These are phyloP conservation scores for Coprinopsis cinerea DNA, from an alignment of 768 basidiomycete genomes.

Conservation along the genomic window DNA sequence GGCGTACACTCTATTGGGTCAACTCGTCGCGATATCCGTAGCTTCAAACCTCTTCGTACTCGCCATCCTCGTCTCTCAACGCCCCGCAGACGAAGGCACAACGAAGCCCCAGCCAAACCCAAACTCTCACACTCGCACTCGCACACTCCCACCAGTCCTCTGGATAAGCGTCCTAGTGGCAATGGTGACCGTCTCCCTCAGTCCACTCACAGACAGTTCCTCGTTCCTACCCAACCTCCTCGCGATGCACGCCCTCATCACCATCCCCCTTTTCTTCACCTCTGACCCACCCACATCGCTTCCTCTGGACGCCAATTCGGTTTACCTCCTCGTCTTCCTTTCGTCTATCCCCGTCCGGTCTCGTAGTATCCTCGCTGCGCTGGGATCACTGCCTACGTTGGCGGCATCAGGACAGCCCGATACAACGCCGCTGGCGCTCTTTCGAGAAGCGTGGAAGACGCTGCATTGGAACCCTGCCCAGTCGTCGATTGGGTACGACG, in stretches of 20 bases:
- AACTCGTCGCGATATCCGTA: constrained; percentile 65
- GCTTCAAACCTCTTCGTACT: constrained; percentile 59
- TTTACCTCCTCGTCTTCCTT: constrained; percentile 33
- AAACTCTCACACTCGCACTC: background rate
- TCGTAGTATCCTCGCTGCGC: constrained; percentile 23
- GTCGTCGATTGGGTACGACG: constrained; percentile 60
- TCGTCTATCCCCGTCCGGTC: constrained; percentile 29
- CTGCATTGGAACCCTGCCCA: constrained; percentile 55
- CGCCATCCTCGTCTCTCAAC: constrained; percentile 33
- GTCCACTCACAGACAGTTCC: constrained; percentile 35
- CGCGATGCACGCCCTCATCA: constrained; percentile 50
- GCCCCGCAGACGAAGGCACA: constrained; percentile 5
- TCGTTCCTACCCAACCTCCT: constrained; percentile 57
- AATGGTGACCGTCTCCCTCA: constrained; percentile 36
- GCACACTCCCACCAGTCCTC: constrained; percentile 19
- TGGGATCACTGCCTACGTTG: constrained; percentile 15
- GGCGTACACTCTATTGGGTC: constrained; percentile 71
- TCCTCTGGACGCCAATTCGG: constrained; percentile 20
- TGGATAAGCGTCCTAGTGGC: constrained; percentile 41
- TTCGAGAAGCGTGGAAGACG: constrained; percentile 26
- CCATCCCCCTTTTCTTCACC: constrained; percentile 43
- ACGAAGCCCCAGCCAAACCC: constrained; percentile 1
- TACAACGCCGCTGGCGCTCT: constrained; percentile 16
- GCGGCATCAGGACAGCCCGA: background rate
- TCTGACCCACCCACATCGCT: constrained; percentile 10